Base-by-base conservation (phyloP, 495 filamentous ascomycete genomes). In the Letharia lupina region DNA sequence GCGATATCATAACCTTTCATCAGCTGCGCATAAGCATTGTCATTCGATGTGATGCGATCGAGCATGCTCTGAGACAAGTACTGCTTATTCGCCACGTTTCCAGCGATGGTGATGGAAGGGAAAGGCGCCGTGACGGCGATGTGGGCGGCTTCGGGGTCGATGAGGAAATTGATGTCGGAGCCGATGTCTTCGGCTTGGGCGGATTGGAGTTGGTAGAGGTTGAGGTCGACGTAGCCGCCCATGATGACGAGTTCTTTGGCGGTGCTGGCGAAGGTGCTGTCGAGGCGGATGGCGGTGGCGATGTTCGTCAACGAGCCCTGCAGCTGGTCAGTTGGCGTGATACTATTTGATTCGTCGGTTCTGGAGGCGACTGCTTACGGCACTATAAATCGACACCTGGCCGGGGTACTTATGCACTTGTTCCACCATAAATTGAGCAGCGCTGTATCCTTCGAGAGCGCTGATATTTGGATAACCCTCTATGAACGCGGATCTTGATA, bases 101-200 rank as follows among this genome's bases (percentile, higher is more conserved):
- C 75, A 16, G 73, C 73, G 50, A 79, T 72, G 60, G 73, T 73
- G 61, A 77, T 77, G n/a, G 75, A 71, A 23, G 77, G 75, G 65
- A 80, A 78, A 33, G 73, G 70, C 15, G 77, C 75, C 23, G 71
- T 78, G 47, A 80, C 41, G 2, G 77, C 76, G 45, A 78, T 75
- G 66, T 79, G 77, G 20, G 77, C 73, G 33, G 75, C 76, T 69
- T 77, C 77, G 7, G 78, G 77, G 60, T 80, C 78, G 40, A 77
- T 70, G 73, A 78, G 77, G 20, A 78, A 64, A 65, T 78, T 79
- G 68, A 78, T 75, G 67, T 79, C 74, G 16, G 74, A 78, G 44
- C 75, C 73, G 15, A 71, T 70, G 70, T 77, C 71, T 42, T 65
- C 56, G 41, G 65, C 60, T 18, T 67, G 71, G 71, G 37, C 66